These are phyloP conservation scores for Bonia amplexicaulis DNA, from an alignment of 176 grass and related monocot species.

Conservation along the genomic window DNA sequence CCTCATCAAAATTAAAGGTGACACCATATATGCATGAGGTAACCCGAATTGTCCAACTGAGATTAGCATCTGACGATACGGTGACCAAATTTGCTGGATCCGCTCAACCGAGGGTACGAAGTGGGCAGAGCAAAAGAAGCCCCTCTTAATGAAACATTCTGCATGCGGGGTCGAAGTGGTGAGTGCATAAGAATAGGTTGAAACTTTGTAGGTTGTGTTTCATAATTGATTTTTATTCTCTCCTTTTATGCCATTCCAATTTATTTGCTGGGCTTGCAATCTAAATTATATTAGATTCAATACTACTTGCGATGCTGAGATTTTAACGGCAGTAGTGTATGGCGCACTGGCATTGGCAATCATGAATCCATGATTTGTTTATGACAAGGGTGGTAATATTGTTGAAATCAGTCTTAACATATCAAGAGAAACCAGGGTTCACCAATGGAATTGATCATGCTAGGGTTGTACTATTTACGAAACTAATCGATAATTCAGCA, in stretches of 20 bases:
- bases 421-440: too few relatives aligned
- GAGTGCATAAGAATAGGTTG: not conserved
- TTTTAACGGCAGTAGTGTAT: not conserved
- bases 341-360: too few relatives aligned
- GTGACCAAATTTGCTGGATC: too few relatives aligned
- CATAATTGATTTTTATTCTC: not conserved
- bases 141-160: not conserved
- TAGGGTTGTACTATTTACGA: not conserved
- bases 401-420: too few relatives aligned
- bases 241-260: not conserved
- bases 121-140: too few relatives aligned
- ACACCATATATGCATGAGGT: too few relatives aligned
- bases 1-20: too few relatives aligned
- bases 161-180: not conserved
- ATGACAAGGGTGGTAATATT: too few relatives aligned
- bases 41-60: too few relatives aligned
- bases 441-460: too few relatives aligned
- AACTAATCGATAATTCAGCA: not conserved
- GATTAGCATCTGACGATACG: too few relatives aligned
- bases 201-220: not conserved
- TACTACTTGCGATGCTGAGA: not conserved
- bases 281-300: not conserved
- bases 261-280: not conserved
- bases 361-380: too few relatives aligned
- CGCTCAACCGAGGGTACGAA: not conserved